Evolutionary conservation across 2,329 filamentous ascomycete genomes (phyloP).

Genomic region (Alternaria dauci): DNA sequence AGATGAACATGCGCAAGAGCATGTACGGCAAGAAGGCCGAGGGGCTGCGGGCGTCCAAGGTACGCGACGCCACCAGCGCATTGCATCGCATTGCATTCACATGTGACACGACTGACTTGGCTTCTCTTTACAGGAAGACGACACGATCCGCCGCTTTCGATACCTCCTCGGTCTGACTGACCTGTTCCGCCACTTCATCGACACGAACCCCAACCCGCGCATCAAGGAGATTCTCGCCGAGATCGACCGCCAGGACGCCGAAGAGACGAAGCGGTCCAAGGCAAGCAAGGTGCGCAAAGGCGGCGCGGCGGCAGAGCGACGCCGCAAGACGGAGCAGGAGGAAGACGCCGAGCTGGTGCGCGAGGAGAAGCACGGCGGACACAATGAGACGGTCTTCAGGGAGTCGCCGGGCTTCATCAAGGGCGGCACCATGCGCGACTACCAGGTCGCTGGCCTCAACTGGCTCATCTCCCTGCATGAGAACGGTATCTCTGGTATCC

Average conservation of each 20-base stretch:
- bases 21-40: conserved; percentile 97
- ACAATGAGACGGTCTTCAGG: conserved; percentile 82
- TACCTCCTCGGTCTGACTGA: conserved; percentile 96
- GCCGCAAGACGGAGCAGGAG: conserved; percentile 92
- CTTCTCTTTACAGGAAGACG: conserved; percentile 75
- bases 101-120: conserved; percentile 16
- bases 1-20: conserved; percentile 86
- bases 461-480: conserved; percentile 98
- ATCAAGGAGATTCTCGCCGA: conserved; percentile 93
- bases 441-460: conserved; percentile 93
- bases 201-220: conserved; percentile 93
- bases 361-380: conserved; percentile 87
- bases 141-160: conserved; percentile 90
- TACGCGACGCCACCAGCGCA: conserved; percentile 51
- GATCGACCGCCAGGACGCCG: conserved; percentile 91
- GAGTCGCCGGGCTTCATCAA: conserved; percentile 92
- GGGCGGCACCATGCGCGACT: conserved; percentile 88
- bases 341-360: conserved; percentile 89
- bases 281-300: conserved; percentile 82
- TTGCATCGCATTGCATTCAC: background rate
- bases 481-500: conserved; percentile 97
- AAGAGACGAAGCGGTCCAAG: conserved; percentile 72
- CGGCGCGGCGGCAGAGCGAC: conserved; percentile 78
- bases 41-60: conserved; percentile 89
- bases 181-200: conserved; percentile 98